A percentile compares a stretch with the other conserved stretches of the same genome.
These are phyloP conservation scores for Phoma sp. DNA, from an alignment of 2,329 filamentous ascomycete species.

Conservation along the genomic window DNA sequence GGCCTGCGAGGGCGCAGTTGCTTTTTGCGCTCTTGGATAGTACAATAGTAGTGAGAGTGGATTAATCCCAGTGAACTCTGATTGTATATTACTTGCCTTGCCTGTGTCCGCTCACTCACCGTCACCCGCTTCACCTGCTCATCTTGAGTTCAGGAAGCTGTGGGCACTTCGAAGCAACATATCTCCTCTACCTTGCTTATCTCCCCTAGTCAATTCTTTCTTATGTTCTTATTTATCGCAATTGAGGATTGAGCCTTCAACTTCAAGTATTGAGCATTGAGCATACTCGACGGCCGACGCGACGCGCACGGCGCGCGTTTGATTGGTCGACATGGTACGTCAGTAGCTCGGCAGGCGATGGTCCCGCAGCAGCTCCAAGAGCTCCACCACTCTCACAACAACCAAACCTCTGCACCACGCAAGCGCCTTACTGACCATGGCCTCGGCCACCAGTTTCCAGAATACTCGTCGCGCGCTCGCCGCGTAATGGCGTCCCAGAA, in stretches of 20 bases:
- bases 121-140: no score
- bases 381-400: constrained; percentile 8
- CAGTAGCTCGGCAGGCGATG: constrained; percentile 9
- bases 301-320: constrained; percentile 12
- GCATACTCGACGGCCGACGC: not conserved
- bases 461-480: constrained; percentile 17
- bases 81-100: no score
- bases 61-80: no score
- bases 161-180: no score
- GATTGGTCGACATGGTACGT: constrained; percentile 20
- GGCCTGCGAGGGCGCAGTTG: no score
- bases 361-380: constrained; percentile 8
- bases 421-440: constrained; percentile 30
- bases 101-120: no score
- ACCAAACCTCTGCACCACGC: not conserved
- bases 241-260: no score
- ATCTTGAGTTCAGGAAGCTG: no score
- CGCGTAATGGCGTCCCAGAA: constrained; percentile 41
- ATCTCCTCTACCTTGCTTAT: no score
- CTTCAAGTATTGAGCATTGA: not conserved
- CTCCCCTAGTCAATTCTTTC: no score
- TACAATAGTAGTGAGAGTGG: no score
- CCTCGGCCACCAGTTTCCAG: constrained; percentile 2
- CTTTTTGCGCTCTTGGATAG: not conserved
- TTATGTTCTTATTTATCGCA: not conserved